Conservation (phyloP, 2,329 filamentous ascomycete genomes). For the Tothia fuscella region DNA sequence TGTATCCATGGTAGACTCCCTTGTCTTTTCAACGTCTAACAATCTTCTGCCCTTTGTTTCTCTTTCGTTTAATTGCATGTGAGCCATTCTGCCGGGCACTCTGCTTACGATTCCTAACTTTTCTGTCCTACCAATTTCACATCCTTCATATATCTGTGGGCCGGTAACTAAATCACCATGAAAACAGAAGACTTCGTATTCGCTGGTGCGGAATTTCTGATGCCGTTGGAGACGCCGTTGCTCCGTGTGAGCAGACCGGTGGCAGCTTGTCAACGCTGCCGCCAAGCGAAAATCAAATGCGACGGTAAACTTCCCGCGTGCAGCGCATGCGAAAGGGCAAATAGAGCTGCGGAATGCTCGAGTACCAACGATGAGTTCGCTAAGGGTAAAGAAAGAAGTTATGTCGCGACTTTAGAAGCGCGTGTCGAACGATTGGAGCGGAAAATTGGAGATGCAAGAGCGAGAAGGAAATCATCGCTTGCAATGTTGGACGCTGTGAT, state of each 20-base stretch:
- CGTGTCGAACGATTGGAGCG: conserved; percentile 80
- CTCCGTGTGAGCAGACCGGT: conserved; percentile 67
- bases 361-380: conserved; percentile 94
- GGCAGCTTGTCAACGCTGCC: conserved; percentile 70
- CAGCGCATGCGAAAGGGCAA: conserved; percentile 86
- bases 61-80: too few species aligned
- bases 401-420: conserved; percentile 89
- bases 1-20: too few species aligned
- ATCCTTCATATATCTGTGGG: too few species aligned
- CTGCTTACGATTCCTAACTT: too few species aligned
- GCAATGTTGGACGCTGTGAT: conserved; percentile 48
- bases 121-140: too few species aligned
- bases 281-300: conserved; percentile 92
- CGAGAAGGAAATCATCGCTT: conserved; percentile 57
- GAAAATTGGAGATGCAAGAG: conserved; percentile 53
- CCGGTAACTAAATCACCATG: conserved; percentile 9
- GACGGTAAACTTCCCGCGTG: conserved; percentile 93
- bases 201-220: conserved; percentile 18
- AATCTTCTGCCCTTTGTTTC: too few species aligned
- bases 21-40: too few species aligned
- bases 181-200: conserved; percentile 12
- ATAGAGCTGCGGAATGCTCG: conserved; percentile 76
- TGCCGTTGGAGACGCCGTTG: conserved; percentile 44
- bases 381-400: conserved; percentile 88
- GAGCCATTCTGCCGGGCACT: too few species aligned